phyloP scores from a whole-genome alignment of 83 land plant species.

The Diphasiastrum complanatum region DNA sequence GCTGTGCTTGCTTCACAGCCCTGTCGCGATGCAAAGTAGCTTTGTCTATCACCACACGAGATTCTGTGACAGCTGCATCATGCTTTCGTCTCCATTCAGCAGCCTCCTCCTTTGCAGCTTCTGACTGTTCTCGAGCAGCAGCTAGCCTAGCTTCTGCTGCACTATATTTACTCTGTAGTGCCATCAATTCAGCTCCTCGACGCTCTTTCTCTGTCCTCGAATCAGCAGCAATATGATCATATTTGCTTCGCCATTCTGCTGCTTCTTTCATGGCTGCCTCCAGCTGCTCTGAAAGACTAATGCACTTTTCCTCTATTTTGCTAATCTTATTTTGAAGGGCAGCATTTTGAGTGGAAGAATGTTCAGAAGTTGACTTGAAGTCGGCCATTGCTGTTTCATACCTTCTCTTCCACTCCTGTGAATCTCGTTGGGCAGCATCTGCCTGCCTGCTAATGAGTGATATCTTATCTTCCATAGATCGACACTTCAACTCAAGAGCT shows the following conservation, averaged over 20 bases:
- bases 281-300: slow-evolving; percentile 37
- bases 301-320: slow-evolving; percentile 51
- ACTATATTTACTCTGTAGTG: slow-evolving; percentile 56
- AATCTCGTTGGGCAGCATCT: slow-evolving; percentile 67
- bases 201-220: slow-evolving; percentile 63
- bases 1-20: slow-evolving; percentile 46
- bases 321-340: slow-evolving; percentile 55
- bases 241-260: slow-evolving; percentile 70
- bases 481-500: slow-evolving; percentile 51
- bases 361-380: slow-evolving; percentile 55
- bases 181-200: slow-evolving; percentile 46
- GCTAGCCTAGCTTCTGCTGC: slow-evolving; percentile 84
- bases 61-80: slow-evolving; percentile 59
- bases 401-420: slow-evolving; percentile 63
- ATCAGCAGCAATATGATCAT: slow-evolving; percentile 40
- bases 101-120: slow-evolving; percentile 84
- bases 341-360: slow-evolving; percentile 43
- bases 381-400: slow-evolving; percentile 71
- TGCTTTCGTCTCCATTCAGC: slow-evolving; percentile 85
- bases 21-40: slow-evolving; percentile 56
- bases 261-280: slow-evolving; percentile 54
- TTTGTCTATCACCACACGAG: slow-evolving; percentile 50
- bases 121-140: slow-evolving; percentile 76
- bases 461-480: slow-evolving; percentile 70
- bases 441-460: slow-evolving; percentile 55